A percentile compares a stretch with the other conserved stretches of the same genome.
Evolutionary conservation across 1,284 basidiomycete species (phyloP).

Genomic region (Pascua guehoae): DNA sequence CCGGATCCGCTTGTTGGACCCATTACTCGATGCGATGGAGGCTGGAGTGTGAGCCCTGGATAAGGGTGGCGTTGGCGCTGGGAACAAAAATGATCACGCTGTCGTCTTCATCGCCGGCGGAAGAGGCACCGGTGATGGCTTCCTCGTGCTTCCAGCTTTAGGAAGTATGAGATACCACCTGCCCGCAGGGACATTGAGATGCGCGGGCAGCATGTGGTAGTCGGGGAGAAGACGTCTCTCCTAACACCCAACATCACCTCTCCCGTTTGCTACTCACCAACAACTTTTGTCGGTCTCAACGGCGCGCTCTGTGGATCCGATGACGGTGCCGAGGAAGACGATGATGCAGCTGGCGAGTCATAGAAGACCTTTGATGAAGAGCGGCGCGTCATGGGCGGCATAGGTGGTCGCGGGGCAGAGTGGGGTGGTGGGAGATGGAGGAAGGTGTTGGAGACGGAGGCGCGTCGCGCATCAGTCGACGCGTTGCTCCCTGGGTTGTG

Average conservation of each 20-base stretch:
- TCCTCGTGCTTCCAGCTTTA: background rate
- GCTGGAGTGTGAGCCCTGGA: background rate
- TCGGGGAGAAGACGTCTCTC: background rate
- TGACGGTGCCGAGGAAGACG: no score
- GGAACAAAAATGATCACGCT: background rate
- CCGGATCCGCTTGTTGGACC: background rate
- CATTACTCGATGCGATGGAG: background rate
- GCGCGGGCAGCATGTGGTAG: background rate
- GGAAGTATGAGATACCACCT: background rate
- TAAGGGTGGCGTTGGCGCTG: background rate
- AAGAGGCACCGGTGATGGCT: background rate
- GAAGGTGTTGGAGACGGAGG: no score
- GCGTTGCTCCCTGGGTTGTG: no score
- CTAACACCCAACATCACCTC: background rate
- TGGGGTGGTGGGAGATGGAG: no score
- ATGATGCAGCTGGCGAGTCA: no score
- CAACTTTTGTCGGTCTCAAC: no score
- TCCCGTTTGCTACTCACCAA: background rate
- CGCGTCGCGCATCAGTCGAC: no score
- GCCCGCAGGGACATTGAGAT: background rate
- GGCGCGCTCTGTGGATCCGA: no score
- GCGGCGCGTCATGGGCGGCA: no score
- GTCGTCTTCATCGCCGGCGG: background rate
- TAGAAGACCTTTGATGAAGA: no score
- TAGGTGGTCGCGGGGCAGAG: no score